These are phyloP conservation scores for Hibiscus syriacus DNA, from an alignment of 345 rosid genomes.

Conservation along the genomic window DNA sequence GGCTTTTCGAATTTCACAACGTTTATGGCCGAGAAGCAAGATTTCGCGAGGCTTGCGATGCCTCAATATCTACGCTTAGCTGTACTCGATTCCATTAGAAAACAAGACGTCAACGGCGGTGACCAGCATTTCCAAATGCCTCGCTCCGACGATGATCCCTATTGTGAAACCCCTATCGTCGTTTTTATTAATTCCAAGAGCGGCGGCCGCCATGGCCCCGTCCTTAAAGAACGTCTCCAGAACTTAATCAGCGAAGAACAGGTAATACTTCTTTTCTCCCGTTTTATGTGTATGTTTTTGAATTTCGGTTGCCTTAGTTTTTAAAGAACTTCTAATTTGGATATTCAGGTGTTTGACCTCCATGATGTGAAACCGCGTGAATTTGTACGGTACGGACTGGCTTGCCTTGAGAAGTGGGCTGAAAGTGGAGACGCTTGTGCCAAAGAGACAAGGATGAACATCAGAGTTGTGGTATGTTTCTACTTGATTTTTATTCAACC, in stretches of 20 bases:
- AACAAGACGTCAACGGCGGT: slow-evolving; percentile 34
- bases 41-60: slow-evolving; percentile 46
- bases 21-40: slow-evolving; percentile 58
- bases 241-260: slow-evolving; percentile 77
- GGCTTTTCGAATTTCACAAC: slow-evolving; percentile 61
- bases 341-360: slow-evolving; percentile 73
- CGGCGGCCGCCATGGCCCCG: no score
- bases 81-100: slow-evolving; percentile 44
- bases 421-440: no score
- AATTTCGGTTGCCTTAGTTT: neutral
- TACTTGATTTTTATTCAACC: neutral
- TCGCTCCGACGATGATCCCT: slow-evolving; percentile 5
- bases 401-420: no score
- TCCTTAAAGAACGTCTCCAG: no score
- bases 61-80: slow-evolving; percentile 70
- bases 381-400: slow-evolving; percentile 56
- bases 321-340: neutral
- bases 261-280: no score
- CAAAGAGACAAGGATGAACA: no score
- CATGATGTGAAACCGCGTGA: slow-evolving; percentile 73
- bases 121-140: slow-evolving; percentile 2
- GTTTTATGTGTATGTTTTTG: neutral
- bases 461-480: slow-evolving; percentile 66
- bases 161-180: no score
- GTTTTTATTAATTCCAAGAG: no score